phyloP scores from a whole-genome alignment of 1,284 basidiomycete species.

The Abortiporus biennis region DNA sequence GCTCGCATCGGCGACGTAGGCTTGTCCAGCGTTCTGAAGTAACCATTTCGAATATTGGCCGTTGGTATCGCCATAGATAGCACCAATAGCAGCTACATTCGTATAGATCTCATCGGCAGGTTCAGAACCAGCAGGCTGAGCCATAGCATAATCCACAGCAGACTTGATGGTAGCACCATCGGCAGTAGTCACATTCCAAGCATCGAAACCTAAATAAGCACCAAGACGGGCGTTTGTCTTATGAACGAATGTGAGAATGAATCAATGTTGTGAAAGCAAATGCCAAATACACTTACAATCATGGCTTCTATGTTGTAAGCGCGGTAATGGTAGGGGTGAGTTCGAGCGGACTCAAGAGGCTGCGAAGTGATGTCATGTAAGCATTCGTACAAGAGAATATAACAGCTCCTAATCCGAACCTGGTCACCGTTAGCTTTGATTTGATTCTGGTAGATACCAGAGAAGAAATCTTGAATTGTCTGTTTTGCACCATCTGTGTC shows the following conservation, averaged over 20 bases:
- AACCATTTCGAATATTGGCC: slow-evolving; percentile 44
- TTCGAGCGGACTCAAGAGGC: slow-evolving; percentile 47
- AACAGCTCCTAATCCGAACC: slow-evolving; percentile 5
- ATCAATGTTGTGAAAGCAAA: not conserved
- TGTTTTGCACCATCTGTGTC: slow-evolving; percentile 20
- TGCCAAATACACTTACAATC: slow-evolving; percentile 26
- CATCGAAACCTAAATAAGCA: slow-evolving; percentile 33
- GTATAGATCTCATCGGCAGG: slow-evolving; percentile 16
- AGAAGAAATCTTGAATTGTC: slow-evolving; percentile 24
- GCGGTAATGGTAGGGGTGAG: slow-evolving; percentile 52
- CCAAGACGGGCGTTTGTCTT: slow-evolving; percentile 52
- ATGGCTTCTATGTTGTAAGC: slow-evolving; percentile 55
- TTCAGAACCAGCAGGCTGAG: slow-evolving; percentile 18
- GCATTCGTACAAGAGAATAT: not conserved
- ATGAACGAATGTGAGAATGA: not conserved
- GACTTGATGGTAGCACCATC: slow-evolving; percentile 47
- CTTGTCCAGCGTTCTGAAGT: slow-evolving; percentile 24
- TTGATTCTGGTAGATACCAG: slow-evolving; percentile 22
- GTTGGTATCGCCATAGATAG: slow-evolving; percentile 47
- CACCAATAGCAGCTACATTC: slow-evolving; percentile 20
- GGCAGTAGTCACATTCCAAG: slow-evolving; percentile 43
- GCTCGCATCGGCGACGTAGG: slow-evolving; percentile 39
- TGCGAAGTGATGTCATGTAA: slow-evolving; percentile 24
- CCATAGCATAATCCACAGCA: slow-evolving; percentile 53
- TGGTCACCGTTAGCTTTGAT: slow-evolving; percentile 27